Conservation (phyloP, 2,329 filamentous ascomycete species). For the Microcera coccophila region DNA sequence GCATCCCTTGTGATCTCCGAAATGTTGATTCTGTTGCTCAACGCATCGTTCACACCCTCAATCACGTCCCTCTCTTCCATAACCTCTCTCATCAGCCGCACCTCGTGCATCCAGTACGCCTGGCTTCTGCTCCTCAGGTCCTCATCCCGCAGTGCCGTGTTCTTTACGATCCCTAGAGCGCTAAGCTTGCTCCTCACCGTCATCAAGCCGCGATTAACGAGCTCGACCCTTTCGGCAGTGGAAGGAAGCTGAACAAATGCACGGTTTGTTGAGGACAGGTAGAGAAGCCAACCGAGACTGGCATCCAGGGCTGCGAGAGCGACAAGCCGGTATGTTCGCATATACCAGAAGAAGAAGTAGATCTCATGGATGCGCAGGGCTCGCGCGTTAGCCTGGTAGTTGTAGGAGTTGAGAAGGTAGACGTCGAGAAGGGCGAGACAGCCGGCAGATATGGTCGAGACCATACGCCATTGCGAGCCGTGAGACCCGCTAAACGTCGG, state of each 20-base stretch:
- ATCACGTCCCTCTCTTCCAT: constrained; percentile 77
- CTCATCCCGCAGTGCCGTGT: constrained; percentile 72
- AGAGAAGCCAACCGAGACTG: constrained; percentile 62
- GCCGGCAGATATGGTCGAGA: constrained; percentile 61
- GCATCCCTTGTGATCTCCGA: constrained; percentile 59
- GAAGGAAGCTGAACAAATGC: constrained; percentile 63
- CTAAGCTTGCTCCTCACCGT: constrained; percentile 62
- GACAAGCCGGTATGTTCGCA: constrained; percentile 60
- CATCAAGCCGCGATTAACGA: constrained; percentile 53
- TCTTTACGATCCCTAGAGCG: constrained; percentile 71
- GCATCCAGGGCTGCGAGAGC: constrained; percentile 63
- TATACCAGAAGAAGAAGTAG: constrained; percentile 68
- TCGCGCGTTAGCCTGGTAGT: constrained; percentile 60
- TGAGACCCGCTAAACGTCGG: constrained; percentile 59
- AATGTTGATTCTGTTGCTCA: constrained; percentile 63
- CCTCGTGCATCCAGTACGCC: constrained; percentile 79
- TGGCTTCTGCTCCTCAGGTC: constrained; percentile 62
- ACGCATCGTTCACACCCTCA: constrained; percentile 64
- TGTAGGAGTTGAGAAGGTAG: constrained; percentile 62
- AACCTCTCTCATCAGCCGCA: constrained; percentile 64
- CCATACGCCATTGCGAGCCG: constrained; percentile 64
- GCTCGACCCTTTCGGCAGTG: constrained; percentile 63
- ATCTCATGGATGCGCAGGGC: constrained; percentile 60
- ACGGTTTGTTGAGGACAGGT: constrained; percentile 73
- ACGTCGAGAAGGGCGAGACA: constrained; percentile 60